These are phyloP conservation scores for Artemisia tridentata DNA, from an alignment of 129 eudicot genomes.

Conservation along the genomic window DNA sequence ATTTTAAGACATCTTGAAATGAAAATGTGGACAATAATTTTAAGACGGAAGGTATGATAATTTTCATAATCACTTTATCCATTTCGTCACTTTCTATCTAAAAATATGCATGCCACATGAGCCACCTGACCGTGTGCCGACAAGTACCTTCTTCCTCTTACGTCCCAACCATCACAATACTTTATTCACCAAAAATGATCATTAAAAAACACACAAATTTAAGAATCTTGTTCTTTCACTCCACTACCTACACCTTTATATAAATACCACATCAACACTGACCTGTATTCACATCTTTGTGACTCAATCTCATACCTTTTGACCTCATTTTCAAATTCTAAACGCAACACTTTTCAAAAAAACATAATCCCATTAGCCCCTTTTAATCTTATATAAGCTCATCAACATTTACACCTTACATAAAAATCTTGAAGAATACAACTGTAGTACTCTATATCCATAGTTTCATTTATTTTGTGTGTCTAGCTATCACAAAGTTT, in stretches of 20 bases:
- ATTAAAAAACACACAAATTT: neutral
- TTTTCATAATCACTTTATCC: slow-evolving; percentile 22
- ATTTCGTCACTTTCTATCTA: slow-evolving; percentile 10
- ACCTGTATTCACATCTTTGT: slow-evolving; percentile 35
- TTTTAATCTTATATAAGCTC: slow-evolving; percentile 16
- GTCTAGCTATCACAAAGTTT: neutral
- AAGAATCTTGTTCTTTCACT: slow-evolving; percentile 27
- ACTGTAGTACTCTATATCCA: neutral
- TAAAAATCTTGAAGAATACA: neutral
- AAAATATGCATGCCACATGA: slow-evolving; percentile 30
- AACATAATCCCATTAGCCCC: slow-evolving; percentile 24
- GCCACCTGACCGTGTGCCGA: slow-evolving; percentile 40
- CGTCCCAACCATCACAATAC: slow-evolving; percentile 13
- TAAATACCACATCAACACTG: slow-evolving; percentile 20
- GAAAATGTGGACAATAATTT: no score
- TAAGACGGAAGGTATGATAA: no score
- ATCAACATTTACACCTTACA: neutral
- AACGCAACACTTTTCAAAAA: slow-evolving; percentile 10
- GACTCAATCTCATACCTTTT: slow-evolving; percentile 36
- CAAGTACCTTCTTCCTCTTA: slow-evolving; percentile 29
- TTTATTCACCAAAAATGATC: slow-evolving; percentile 1
- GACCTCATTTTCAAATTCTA: slow-evolving; percentile 24
- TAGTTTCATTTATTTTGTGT: neutral
- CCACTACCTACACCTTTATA: slow-evolving; percentile 27
- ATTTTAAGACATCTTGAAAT: no score